A percentile compares a stretch with the other conserved stretches of the same genome.
These are phyloP conservation scores for Thielaviopsis euricoi DNA, from an alignment of 2,329 filamentous ascomycete species.

Conservation along the genomic window DNA sequence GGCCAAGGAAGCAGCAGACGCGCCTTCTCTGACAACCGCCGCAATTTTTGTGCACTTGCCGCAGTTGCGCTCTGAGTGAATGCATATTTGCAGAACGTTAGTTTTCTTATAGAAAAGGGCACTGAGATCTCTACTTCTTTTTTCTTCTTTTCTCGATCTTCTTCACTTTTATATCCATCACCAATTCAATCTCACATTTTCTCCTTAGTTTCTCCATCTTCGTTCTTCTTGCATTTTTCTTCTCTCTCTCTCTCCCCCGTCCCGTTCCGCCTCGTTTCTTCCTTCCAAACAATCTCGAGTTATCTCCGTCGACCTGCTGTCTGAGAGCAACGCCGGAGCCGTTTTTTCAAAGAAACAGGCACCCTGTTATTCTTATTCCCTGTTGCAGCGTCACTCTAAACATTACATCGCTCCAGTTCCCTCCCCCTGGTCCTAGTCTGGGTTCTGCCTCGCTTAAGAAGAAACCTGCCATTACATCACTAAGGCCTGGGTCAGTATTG, in stretches of 20 bases:
- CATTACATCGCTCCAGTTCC: neutral
- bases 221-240: neutral
- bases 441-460: slow-evolving; percentile 1
- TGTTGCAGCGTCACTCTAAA: neutral
- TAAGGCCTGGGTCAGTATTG: neutral
- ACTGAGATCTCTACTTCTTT: neutral
- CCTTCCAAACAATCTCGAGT: neutral
- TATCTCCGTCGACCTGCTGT: neutral
- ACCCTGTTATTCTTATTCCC: neutral
- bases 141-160: neutral
- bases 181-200: too few species aligned
- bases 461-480: slow-evolving; percentile 6
- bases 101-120: neutral
- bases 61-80: neutral
- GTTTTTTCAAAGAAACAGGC: neutral
- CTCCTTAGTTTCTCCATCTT: neutral
- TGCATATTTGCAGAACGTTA: neutral
- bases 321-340: neutral
- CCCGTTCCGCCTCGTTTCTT: neutral
- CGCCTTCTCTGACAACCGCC: neutral
- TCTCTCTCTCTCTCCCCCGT: neutral
- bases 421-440: neutral
- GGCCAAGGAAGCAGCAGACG: neutral
- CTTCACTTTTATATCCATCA: neutral
- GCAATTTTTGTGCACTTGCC: neutral